These are phyloP conservation scores for Pseudocercospora macadamiae DNA, from an alignment of 2,329 filamentous ascomycete species.

Conservation along the genomic window DNA sequence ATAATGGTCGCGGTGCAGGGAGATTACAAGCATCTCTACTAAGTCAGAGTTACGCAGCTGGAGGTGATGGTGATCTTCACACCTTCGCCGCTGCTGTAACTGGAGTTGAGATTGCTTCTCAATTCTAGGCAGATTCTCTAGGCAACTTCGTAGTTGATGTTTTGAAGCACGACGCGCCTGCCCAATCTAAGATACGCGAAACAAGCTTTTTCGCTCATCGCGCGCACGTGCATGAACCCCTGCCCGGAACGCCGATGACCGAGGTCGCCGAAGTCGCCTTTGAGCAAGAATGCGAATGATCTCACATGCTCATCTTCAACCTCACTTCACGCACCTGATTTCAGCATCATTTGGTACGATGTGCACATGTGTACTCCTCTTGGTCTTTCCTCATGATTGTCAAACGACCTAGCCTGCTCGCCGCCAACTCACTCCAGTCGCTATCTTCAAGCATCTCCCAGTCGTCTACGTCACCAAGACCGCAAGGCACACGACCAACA, in stretches of 20 bases:
- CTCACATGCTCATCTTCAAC: background rate
- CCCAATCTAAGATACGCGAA: background rate
- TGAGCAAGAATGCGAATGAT: slow-evolving; percentile 15
- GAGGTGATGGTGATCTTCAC: no score
- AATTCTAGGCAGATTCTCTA: no score
- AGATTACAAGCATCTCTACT: background rate
- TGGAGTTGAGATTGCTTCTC: no score
- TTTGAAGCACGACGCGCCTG: background rate
- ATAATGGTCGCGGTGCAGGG: slow-evolving; percentile 2
- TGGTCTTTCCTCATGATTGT: slow-evolving; percentile 40
- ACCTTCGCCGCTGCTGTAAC: background rate
- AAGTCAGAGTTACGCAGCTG: no score
- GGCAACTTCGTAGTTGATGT: background rate
- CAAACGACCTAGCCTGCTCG: slow-evolving; percentile 40
- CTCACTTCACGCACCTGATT: background rate
- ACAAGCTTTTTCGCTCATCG: slow-evolving; percentile 1
- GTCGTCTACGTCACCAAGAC: slow-evolving; percentile 48
- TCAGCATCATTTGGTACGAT: slow-evolving; percentile 17
- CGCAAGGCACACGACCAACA: slow-evolving; percentile 36
- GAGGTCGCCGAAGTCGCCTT: background rate
- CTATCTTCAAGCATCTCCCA: slow-evolving; percentile 29
- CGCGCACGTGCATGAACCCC: background rate
- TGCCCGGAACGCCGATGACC: background rate
- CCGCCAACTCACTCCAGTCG: slow-evolving; percentile 32
- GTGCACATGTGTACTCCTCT: slow-evolving; percentile 19